phyloP scores from a whole-genome alignment of 1,284 basidiomycete species.

The Ceratorhiza oryzae-sativae region DNA sequence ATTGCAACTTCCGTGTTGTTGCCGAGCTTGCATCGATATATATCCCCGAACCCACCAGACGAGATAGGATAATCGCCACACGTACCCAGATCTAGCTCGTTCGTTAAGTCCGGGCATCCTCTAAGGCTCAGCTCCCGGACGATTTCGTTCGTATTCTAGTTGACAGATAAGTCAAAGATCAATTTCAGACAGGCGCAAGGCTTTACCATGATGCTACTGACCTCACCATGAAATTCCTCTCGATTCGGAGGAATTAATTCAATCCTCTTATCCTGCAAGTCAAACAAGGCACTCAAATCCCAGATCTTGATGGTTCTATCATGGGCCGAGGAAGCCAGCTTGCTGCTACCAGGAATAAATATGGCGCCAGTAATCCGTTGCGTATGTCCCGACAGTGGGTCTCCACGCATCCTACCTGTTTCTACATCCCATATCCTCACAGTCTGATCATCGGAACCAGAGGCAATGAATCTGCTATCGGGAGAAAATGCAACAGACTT shows the following conservation, averaged over 20 bases:
- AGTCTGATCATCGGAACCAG: slow-evolving; percentile 84
- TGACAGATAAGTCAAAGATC: background rate
- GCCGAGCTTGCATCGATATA: background rate
- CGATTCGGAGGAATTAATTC: background rate
- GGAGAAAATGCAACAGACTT: slow-evolving; percentile 83
- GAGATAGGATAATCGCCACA: background rate
- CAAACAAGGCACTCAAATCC: slow-evolving; percentile 62
- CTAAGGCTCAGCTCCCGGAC: background rate
- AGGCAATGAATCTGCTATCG: slow-evolving; percentile 80
- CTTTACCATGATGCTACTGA: background rate
- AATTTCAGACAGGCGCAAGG: background rate
- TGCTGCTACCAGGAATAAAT: slow-evolving; percentile 85
- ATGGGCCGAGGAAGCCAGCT: slow-evolving; percentile 80
- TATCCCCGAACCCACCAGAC: slow-evolving; percentile 4
- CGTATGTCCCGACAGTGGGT: slow-evolving; percentile 78
- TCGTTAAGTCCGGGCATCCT: background rate
- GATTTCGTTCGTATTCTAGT: background rate
- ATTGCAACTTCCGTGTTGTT: background rate
- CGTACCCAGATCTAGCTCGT: background rate
- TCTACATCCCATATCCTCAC: slow-evolving; percentile 87
- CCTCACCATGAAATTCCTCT: background rate
- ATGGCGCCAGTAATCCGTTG: slow-evolving; percentile 85
- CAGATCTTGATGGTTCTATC: slow-evolving; percentile 90
- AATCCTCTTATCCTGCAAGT: background rate
- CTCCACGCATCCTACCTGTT: slow-evolving; percentile 69